Percentiles rank a stretch among this genome's conserved stretches.
Conservation (phyloP, 768 basidiomycete genomes). For the Pleurotus salmoneostramineus region DNA sequence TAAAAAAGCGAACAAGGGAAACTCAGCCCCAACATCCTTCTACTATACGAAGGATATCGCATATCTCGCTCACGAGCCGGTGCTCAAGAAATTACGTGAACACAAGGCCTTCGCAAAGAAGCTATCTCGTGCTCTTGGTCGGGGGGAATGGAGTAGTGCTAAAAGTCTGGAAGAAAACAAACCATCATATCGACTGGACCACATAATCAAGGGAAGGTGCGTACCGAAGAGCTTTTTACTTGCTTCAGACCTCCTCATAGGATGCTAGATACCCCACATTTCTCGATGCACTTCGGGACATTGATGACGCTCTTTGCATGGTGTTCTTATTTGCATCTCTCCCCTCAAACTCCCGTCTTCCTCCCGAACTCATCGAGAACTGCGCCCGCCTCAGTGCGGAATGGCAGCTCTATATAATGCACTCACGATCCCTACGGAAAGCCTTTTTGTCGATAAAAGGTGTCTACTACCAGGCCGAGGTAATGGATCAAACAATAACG, state of each 20-base stretch:
- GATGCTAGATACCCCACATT: constrained; percentile 88
- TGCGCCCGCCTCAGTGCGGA: constrained; percentile 88
- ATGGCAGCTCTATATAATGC: constrained; percentile 97
- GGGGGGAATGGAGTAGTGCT: constrained; percentile 93
- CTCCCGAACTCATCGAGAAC: constrained; percentile 82
- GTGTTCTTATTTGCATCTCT: constrained; percentile 88
- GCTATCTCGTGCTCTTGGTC: constrained; percentile 85
- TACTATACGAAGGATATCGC: constrained; percentile 98
- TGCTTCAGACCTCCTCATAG: neutral
- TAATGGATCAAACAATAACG: constrained; percentile 88
- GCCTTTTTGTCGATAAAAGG: constrained; percentile 97
- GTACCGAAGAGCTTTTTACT: constrained; percentile 16
- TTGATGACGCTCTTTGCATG: constrained; percentile 97
- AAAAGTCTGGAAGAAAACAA: constrained; percentile 92
- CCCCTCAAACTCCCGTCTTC: constrained; percentile 80
- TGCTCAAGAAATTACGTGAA: constrained; percentile 88
- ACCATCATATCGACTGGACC: constrained; percentile 89
- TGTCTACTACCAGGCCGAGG: constrained; percentile 94
- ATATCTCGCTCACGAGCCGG: constrained; percentile 94
- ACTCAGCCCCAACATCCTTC: constrained; percentile 94
- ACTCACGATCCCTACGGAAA: constrained; percentile 78
- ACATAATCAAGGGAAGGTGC: constrained; percentile 96
- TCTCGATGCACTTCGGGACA: constrained; percentile 90
- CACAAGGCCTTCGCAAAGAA: constrained; percentile 99
- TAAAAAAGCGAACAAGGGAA: constrained; percentile 96